Percentiles rank a stretch among this genome's conserved stretches.
phyloP scores from a whole-genome alignment of 345 rosid species.

The thale cress (Arabidopsis thaliana) region TAIR10.1 NC_003070.9:20427001-20427500 shows the following conservation, averaged over 20 bases:
- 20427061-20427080: neutral
- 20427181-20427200: slow-evolving; percentile 61
- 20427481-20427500: no score
- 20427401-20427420: neutral
- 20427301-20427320: slow-evolving; percentile 71
- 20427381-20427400: neutral
- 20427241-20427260: no score
- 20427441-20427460: no score
- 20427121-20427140: slow-evolving; percentile 70
- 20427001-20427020: slow-evolving; percentile 47
- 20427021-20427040: slow-evolving; percentile 43
- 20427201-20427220: slow-evolving; percentile 53
- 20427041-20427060: slow-evolving; percentile 42
- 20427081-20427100: slow-evolving; percentile 1
- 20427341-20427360: slow-evolving; percentile 54
- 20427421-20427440: neutral
- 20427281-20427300: slow-evolving; percentile 46
- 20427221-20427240: neutral
- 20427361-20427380: neutral
- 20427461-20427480: no score
- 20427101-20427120: slow-evolving; percentile 13
- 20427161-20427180: slow-evolving; percentile 64
- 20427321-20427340: slow-evolving; percentile 72
- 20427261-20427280: neutral
- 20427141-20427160: slow-evolving; percentile 88